Conservation (phyloP, 768 basidiomycete genomes). For the Cyathus striatus region DNA sequence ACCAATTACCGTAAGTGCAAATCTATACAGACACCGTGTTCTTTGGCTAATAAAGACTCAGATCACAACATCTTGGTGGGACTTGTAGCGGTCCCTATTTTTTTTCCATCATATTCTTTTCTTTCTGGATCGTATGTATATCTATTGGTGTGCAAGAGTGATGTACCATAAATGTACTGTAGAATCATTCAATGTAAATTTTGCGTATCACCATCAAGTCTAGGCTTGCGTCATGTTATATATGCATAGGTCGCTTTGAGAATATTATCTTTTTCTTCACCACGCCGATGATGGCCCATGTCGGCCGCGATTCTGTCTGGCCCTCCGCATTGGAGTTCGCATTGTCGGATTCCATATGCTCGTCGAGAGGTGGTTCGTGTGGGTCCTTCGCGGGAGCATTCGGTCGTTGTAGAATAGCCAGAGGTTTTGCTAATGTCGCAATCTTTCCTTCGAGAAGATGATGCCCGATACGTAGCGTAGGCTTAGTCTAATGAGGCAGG, state of each 20-base stretch:
- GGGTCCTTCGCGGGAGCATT: slow-evolving; percentile 11
- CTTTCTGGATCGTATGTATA: background rate
- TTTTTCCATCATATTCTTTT: background rate
- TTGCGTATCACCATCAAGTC: too few relatives aligned
- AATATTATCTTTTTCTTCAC: slow-evolving; percentile 83
- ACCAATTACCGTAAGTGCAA: too few relatives aligned
- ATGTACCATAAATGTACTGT: background rate
- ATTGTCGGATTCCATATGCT: slow-evolving; percentile 16
- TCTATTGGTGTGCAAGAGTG: background rate
- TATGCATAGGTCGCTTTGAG: slow-evolving; percentile 77
- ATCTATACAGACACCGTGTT: too few relatives aligned
- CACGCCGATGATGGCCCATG: slow-evolving; percentile 64
- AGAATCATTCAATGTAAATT: too few relatives aligned
- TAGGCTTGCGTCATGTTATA: too few relatives aligned
- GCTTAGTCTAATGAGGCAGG: slow-evolving; percentile 54
- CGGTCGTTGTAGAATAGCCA: slow-evolving; percentile 64
- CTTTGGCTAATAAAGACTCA: too few relatives aligned
- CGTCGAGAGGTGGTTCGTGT: slow-evolving; percentile 9
- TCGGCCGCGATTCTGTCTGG: slow-evolving; percentile 11
- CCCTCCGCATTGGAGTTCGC: background rate
- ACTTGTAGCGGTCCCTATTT: too few relatives aligned
- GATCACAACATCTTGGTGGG: too few relatives aligned
- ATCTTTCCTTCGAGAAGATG: slow-evolving; percentile 90
- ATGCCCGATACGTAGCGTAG: slow-evolving; percentile 79
- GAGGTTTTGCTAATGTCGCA: slow-evolving; percentile 67